Base-by-base conservation (phyloP, 2,329 filamentous ascomycete species). In the Aspergillus hortae region DNA sequence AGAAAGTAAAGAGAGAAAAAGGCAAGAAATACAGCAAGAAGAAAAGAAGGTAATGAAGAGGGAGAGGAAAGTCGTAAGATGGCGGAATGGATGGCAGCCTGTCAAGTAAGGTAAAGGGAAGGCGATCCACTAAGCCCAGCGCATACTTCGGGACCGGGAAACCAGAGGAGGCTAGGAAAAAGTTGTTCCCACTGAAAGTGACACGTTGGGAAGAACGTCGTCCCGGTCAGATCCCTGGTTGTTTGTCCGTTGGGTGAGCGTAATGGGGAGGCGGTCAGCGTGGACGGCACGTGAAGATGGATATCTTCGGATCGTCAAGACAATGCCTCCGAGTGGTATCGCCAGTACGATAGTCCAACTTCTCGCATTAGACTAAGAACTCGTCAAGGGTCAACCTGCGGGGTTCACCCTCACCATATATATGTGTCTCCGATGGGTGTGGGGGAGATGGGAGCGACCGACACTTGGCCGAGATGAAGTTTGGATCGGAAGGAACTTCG, bases 401-500 rank as follows among this genome's bases (percentile, higher is more conserved):
- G 17, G 15, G n/a, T 32, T 25, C 15, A 36, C 42, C 27, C 33
- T 32, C 27, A 17, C 33, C 46, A 33, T 55, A 44, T 52, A 55
- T 59, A 54, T 54, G 52, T 51, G 40, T 47, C 32, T 44, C 25
- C 30, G 5, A 17, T 35, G 23, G 6, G 19, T 49, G 52, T 52
- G 57, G 53, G 56, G 56, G 38, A 25, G 15, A 42, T 27, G 33
- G 44, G 42, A 41, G 38, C 25, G 17, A 15, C 52, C 51, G 52
- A 55, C 46, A n/a, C 25, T 53, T 52, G 48, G 35, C 55, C 50
- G 52, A 55, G 55, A 53, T 33, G 30, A 44, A 46, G 38, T 46
- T 43, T 38, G 52, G 47, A 43, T 61, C 59, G 56, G 59, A 55
- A 61, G 46, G 48, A 44, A 58, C 11, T 56, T 61, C 57, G 59